Evolutionary conservation across 2,329 filamentous ascomycete species (phyloP).

Genomic region (Colletotrichum sp.): DNA sequence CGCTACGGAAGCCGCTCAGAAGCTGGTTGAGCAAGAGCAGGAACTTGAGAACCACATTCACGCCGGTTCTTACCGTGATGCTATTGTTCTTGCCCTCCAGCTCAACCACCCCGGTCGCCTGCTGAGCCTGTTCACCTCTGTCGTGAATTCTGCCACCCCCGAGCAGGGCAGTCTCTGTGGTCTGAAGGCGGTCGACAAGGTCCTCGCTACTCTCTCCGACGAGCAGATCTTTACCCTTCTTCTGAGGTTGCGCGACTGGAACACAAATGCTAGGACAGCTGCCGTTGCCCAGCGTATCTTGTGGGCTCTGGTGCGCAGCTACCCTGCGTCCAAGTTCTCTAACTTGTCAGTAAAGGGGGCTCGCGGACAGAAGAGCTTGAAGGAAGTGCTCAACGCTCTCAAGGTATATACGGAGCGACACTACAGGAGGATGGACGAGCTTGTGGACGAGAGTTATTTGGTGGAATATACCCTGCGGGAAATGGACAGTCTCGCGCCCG

Average conservation of each 20-base stretch:
- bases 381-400: slow-evolving; percentile 86
- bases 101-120: slow-evolving; percentile 93
- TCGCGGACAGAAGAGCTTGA: slow-evolving; percentile 69
- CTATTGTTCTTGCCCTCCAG: slow-evolving; percentile 88
- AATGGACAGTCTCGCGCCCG: slow-evolving; percentile 78
- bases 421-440: slow-evolving; percentile 85
- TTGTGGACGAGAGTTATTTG: slow-evolving; percentile 93
- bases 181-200: slow-evolving; percentile 77
- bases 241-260: slow-evolving; percentile 90
- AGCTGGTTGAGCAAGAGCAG: slow-evolving; percentile 92
- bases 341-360: slow-evolving; percentile 67
- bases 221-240: slow-evolving; percentile 87
- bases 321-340: slow-evolving; percentile 79
- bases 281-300: slow-evolving; percentile 86
- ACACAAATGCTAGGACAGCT: slow-evolving; percentile 89
- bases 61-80: slow-evolving; percentile 86
- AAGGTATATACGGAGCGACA: slow-evolving; percentile 92
- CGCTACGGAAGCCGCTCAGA: slow-evolving; percentile 74
- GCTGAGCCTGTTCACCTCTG: slow-evolving; percentile 81
- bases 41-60: slow-evolving; percentile 92
- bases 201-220: slow-evolving; percentile 78
- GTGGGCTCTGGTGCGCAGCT: slow-evolving; percentile 78
- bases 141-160: slow-evolving; percentile 67
- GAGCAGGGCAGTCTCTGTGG: slow-evolving; percentile 71
- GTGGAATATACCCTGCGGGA: slow-evolving; percentile 91